Conservation (phyloP, 805 yeast genomes). For the Cyberlindnera samutprakarnensis region DNA sequence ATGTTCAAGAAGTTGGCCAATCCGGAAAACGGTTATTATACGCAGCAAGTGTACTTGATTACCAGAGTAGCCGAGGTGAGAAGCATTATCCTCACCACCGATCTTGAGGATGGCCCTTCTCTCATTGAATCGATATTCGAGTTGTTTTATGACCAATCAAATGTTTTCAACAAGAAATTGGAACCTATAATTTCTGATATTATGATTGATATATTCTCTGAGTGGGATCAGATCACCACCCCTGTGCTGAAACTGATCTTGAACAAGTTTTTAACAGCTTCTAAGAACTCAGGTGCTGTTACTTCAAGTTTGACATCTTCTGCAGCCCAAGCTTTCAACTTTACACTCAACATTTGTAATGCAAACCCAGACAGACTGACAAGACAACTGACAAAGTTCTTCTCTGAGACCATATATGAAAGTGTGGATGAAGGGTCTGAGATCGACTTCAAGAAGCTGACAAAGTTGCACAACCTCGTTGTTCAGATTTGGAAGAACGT, state of each 20-base stretch:
- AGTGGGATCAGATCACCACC: slow-evolving; percentile 56
- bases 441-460: slow-evolving; percentile 33
- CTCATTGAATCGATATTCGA: slow-evolving; percentile 52
- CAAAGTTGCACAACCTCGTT: slow-evolving; percentile 54
- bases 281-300: slow-evolving; percentile 8
- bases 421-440: slow-evolving; percentile 20
- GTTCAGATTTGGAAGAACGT: slow-evolving; percentile 68
- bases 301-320: slow-evolving; percentile 12
- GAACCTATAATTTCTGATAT: slow-evolving; percentile 62
- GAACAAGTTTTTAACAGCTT: slow-evolving; percentile 45
- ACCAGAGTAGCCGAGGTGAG: slow-evolving; percentile 69
- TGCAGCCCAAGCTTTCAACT: slow-evolving; percentile 46
- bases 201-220: slow-evolving; percentile 68
- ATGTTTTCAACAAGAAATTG: slow-evolving; percentile 42
- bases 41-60: slow-evolving; percentile 57
- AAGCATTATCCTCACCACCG: slow-evolving; percentile 66
- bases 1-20: slow-evolving; percentile 54
- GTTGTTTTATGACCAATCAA: slow-evolving; percentile 48
- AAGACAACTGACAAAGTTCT: slow-evolving; percentile 67
- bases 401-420: slow-evolving; percentile 65
- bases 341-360: slow-evolving; percentile 62
- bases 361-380: slow-evolving; percentile 67
- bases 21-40: slow-evolving; percentile 49
- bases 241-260: slow-evolving; percentile 55
- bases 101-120: slow-evolving; percentile 53